These are phyloP conservation scores for Phylloporus arenicola DNA, from an alignment of 768 basidiomycete genomes.

Conservation along the genomic window DNA sequence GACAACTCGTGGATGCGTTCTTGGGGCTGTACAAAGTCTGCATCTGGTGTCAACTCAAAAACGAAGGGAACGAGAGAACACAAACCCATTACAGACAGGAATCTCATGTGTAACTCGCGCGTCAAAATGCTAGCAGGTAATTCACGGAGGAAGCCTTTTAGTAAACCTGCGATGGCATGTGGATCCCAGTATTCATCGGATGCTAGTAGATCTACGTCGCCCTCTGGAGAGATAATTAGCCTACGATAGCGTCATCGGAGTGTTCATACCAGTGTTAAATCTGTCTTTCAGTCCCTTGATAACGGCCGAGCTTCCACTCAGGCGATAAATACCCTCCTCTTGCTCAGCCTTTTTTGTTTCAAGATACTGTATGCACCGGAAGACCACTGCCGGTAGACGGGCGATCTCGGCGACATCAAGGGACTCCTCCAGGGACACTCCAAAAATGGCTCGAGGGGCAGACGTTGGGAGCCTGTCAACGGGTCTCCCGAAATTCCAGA, in stretches of 20 bases:
- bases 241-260: conserved; percentile 2
- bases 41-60: conserved; percentile 10
- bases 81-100: conserved; percentile 90
- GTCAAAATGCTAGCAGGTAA: conserved; percentile 90
- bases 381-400: conserved; percentile 89
- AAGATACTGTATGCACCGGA: conserved; percentile 91
- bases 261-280: conserved; percentile 75
- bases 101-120: conserved; percentile 83
- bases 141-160: conserved; percentile 92
- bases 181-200: conserved; percentile 96
- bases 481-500: conserved; percentile 86
- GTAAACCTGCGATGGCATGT: conserved; percentile 91
- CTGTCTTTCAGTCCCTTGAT: conserved; percentile 90
- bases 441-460: conserved; percentile 76
- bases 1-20: conserved; percentile 87
- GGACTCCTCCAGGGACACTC: conserved; percentile 80
- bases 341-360: conserved; percentile 91
- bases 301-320: conserved; percentile 91
- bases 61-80: conserved; percentile 12
- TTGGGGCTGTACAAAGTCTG: conserved; percentile 85
- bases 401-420: conserved; percentile 86
- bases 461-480: conserved; percentile 39
- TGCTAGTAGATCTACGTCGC: conserved; percentile 86
- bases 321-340: conserved; percentile 96
- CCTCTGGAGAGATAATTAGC: conserved; percentile 51